Evolutionary conservation across 495 filamentous ascomycete genomes (phyloP), one percentile per base, ranked within the genome.

Genomic region (Penicillium psychrofluorescens): DNA sequence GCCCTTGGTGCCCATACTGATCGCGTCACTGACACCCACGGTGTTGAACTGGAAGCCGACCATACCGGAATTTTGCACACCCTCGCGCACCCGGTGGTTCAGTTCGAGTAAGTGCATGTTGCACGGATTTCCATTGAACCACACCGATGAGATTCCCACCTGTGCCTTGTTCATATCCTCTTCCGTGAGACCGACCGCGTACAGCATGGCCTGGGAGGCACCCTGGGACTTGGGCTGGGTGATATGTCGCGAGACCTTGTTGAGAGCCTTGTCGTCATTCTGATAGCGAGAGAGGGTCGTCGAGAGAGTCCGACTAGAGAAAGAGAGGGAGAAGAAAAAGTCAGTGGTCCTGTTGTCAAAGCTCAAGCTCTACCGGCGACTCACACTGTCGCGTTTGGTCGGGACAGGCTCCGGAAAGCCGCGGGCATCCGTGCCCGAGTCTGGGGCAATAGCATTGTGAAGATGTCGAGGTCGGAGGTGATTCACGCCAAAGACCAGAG

Each of bases 81-180:
- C 89, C 59, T 94, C 80, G 55, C 81, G 84, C 13, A 97, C 87
- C 50, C 80, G 76, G 63, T 82, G 63, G 56, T 85, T 95, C 40
- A 98, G 79, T 54, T 90, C 83, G 49, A 98, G 72, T 43, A 98
- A 76, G 69, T 98, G 92, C 92, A 95, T 98, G 71, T 98, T 98
- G 74, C 92, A 98, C 6, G 92, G 92, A 68, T 98, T 98, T 13
- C 92, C 92, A 35, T 86, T 79, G 66, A 87, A 94, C 73, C 73
- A 84, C 35, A 86, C 81, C 1, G 92, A 97, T 14, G 90, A 94
- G 58, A 98, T 97, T 43, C 92, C 92, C 35, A 98, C 85, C 67
- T 98, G 92, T 29, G 92, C 83, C 68, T 96, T 96, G 68, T 78
- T 79, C 81, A 97, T 85, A 63, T 95, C 92, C 36, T 76, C 75